These are phyloP conservation scores for Diaporthe aspalathi DNA, from an alignment of 2,329 filamentous ascomycete species.

Conservation along the genomic window DNA sequence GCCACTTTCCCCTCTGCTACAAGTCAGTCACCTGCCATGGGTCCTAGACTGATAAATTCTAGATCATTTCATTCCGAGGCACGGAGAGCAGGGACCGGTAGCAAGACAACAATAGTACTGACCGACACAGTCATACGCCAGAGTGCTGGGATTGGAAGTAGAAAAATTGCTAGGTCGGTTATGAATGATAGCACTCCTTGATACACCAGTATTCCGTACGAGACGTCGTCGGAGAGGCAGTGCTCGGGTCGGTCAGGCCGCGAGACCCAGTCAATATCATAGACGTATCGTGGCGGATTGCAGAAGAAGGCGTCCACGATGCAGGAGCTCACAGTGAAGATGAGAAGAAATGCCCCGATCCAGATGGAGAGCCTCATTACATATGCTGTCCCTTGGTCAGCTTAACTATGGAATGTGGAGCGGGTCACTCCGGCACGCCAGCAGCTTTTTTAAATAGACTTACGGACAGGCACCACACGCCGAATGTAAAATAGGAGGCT, in stretches of 20 bases:
- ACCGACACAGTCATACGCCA: neutral
- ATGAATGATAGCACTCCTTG: neutral
- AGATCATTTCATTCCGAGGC: too few species aligned
- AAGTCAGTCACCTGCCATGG: too few species aligned
- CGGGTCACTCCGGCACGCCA: too few species aligned
- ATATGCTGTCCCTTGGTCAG: neutral
- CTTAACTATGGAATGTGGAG: too few species aligned
- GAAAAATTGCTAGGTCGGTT: neutral
- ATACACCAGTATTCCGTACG: neutral
- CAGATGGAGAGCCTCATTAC: neutral
- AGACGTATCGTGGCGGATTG: slow-evolving; percentile 11
- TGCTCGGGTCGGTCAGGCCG: neutral
- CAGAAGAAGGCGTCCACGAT: slow-evolving; percentile 19
- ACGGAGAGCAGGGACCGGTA: too few species aligned
- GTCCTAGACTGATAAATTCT: too few species aligned
- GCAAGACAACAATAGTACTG: too few species aligned
- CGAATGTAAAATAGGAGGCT: neutral
- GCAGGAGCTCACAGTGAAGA: neutral
- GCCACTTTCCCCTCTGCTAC: neutral
- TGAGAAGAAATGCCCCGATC: neutral
- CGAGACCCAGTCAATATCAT: neutral
- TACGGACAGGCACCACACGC: slow-evolving; percentile 1
- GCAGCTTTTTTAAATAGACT: neutral
- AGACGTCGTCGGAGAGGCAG: neutral
- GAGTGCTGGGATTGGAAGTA: neutral